Conservation (phyloP, 1,139 yeast species). For the Schizosaccharomyces versatilis region DNA sequence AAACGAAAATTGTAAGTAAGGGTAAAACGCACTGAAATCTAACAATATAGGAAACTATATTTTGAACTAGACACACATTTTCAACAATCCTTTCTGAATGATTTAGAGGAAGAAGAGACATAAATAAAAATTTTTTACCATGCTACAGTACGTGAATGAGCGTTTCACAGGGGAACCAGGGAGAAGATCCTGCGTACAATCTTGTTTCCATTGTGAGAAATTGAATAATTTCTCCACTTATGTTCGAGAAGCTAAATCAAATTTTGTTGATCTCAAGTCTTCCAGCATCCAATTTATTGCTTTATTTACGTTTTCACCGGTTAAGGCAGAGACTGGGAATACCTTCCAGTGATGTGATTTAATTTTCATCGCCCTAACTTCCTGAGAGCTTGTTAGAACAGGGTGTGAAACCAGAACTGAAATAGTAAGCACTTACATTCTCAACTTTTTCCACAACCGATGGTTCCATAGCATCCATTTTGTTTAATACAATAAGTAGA, state of each 20-base stretch:
- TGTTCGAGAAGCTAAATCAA: background rate
- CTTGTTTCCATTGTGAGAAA: too few relatives aligned
- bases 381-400: background rate
- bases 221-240: too few relatives aligned
- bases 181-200: too few relatives aligned
- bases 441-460: constrained; percentile 15
- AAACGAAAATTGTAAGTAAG: constrained; percentile 21
- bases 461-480: constrained; percentile 21
- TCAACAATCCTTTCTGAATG: background rate
- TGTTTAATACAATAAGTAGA: constrained; percentile 24
- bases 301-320: background rate
- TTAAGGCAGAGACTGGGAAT: background rate
- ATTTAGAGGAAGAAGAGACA: background rate
- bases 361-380: background rate
- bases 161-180: too few relatives aligned
- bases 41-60: background rate
- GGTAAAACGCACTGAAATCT: background rate
- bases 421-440: constrained; percentile 3
- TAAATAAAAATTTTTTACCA: background rate
- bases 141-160: background rate
- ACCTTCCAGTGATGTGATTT: background rate
- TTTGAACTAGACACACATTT: too few relatives aligned
- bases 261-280: background rate
- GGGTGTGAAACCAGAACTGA: background rate
- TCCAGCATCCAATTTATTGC: background rate